Evolutionary conservation across 495 filamentous ascomycete genomes (phyloP).

Genomic region (Parathielavia hyrcaniae): DNA sequence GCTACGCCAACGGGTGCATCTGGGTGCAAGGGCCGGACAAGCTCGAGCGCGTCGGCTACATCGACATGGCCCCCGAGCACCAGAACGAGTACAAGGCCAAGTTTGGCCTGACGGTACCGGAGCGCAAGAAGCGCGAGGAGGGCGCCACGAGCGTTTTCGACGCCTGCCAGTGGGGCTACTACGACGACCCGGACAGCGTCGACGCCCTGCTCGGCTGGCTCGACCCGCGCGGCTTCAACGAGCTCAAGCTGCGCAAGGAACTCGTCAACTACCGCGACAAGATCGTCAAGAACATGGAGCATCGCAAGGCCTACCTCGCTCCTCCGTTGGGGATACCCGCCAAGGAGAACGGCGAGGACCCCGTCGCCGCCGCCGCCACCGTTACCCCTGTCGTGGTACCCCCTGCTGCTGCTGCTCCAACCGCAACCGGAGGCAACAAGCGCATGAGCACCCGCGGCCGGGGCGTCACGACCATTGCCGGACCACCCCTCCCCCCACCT

Average conservation of each 20-base stretch:
- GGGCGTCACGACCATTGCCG: slow-evolving; percentile 26
- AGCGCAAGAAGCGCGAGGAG: slow-evolving; percentile 83
- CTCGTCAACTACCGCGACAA: slow-evolving; percentile 67
- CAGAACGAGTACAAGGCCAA: slow-evolving; percentile 56
- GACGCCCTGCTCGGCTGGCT: slow-evolving; percentile 82
- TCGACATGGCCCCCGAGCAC: slow-evolving; percentile 61
- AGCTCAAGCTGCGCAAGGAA: slow-evolving; percentile 79
- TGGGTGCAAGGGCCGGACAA: slow-evolving; percentile 97
- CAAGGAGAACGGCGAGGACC: background rate
- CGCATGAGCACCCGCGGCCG: slow-evolving; percentile 66
- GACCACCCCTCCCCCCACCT: background rate
- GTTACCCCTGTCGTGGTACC: background rate
- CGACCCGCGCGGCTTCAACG: slow-evolving; percentile 74
- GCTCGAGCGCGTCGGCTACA: slow-evolving; percentile 73
- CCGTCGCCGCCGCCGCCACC: too few species aligned
- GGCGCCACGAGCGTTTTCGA: slow-evolving; percentile 69
- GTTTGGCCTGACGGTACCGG: slow-evolving; percentile 72
- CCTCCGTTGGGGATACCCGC: slow-evolving; percentile 26
- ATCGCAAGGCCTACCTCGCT: slow-evolving; percentile 63
- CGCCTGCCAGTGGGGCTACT: slow-evolving; percentile 85
- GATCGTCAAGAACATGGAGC: slow-evolving; percentile 75
- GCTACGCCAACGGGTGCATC: slow-evolving; percentile 87
- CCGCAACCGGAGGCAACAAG: slow-evolving; percentile 35
- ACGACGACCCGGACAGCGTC: slow-evolving; percentile 68
- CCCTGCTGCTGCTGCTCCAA: background rate